Conservation (phyloP, 148 eudicot species). For the Camellia granthamiana region DNA sequence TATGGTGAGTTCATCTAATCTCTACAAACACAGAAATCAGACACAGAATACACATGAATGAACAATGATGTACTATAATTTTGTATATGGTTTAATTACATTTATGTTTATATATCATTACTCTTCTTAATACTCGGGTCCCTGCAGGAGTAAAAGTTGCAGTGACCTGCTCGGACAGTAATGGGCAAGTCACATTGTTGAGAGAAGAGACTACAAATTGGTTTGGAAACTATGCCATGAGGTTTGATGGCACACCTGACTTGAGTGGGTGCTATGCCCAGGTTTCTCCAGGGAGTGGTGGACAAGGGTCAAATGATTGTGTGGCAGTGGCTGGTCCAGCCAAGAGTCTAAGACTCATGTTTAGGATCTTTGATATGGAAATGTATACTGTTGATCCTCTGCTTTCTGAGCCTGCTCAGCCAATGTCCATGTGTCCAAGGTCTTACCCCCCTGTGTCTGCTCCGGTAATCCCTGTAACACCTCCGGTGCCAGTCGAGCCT, state of each 20-base stretch:
- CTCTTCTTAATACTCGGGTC: not conserved
- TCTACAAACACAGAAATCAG: no score
- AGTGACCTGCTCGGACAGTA: constrained; percentile 57
- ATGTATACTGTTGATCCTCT: constrained; percentile 68
- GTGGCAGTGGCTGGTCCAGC: constrained; percentile 59
- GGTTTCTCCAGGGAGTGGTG: constrained; percentile 29
- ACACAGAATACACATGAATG: not conserved
- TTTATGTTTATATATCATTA: not conserved
- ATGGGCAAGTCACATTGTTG: constrained; percentile 35
- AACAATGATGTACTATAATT: not conserved
- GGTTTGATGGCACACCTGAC: constrained; percentile 67
- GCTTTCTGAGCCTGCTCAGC: constrained; percentile 73
- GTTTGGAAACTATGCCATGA: constrained; percentile 62
- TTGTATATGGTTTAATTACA: not conserved
- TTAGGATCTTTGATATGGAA: constrained; percentile 63
- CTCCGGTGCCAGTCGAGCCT: constrained; percentile 23
- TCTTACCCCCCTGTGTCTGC: constrained; percentile 23
- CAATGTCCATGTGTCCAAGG: constrained; percentile 57
- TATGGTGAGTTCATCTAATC: constrained; percentile 35
- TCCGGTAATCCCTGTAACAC: constrained; percentile 27
- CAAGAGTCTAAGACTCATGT: constrained; percentile 43
- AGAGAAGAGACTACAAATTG: constrained; percentile 65
- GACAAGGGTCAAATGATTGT: constrained; percentile 39
- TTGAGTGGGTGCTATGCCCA: constrained; percentile 49
- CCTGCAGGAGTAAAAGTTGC: constrained; percentile 23